Evolutionary conservation across 2,329 filamentous ascomycete genomes (phyloP), one percentile per base, ranked within the genome.

Genomic region (Epichloe glyceriae): DNA sequence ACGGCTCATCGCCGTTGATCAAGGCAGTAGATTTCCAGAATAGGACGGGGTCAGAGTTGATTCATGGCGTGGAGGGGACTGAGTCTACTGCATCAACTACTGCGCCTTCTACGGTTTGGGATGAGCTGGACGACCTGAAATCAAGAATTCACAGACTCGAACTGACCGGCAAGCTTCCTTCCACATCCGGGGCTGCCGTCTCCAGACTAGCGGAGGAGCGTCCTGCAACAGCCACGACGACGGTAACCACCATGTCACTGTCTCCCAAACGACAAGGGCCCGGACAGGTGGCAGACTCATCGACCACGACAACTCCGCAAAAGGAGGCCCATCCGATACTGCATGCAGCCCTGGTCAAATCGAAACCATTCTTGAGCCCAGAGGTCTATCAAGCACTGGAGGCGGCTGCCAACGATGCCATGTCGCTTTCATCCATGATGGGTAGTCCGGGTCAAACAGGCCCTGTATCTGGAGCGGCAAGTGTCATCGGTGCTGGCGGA

Each of bases 111-210:
- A 96, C 89, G 0, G 88, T 98, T 3, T 98, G 93, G 93, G 93
- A 97, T 63, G 93, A 98, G 67, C 71, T 98, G 30, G 93, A 97
- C 59, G 93, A 97, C 56, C 71, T 98, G 45, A 97, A 97, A 65
- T 93, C 88, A 40, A 82, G 93, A 33, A 95, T 98, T 59, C 83
- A 88, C 58, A 86, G 88, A 53, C 77, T 98, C 10, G 93, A 97
- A 65, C 69, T 94, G 58, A 94, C 88, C 2, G 90, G 90, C 52
- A 95, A 94, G 67, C 71, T 93, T 35, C 89, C 90, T 0, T 72
- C 87, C 0, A 89, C 86, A 2, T 91, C 89, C 3, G 86, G 83
- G 37, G 87, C 87, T 2, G 86, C 87, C 2, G 84, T 90, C 62
- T 84, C 84, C 5, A 79, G 82, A 55, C 76, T 80, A 10, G 83